Conservation (phyloP, 2,329 filamentous ascomycete species). For the Botrytis deweyae region DNA sequence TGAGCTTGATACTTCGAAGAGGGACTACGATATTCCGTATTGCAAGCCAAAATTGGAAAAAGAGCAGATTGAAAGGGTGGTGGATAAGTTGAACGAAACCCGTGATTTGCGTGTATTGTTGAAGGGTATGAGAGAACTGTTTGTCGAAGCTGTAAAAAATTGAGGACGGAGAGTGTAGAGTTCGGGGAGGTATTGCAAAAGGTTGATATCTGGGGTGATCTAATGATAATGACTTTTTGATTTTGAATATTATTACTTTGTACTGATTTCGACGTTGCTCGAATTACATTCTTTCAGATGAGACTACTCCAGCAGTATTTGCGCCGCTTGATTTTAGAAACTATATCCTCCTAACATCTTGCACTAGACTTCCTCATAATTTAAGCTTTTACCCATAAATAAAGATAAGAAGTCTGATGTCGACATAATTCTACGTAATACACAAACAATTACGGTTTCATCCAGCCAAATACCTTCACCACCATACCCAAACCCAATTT, state of each 20-base stretch:
- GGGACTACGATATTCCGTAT: conserved; percentile 82
- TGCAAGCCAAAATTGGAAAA: conserved; percentile 79
- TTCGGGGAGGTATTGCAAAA: not conserved
- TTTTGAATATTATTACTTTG: not conserved
- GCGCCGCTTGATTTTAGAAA: not conserved
- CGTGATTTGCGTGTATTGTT: conserved; percentile 69
- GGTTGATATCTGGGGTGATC: not conserved
- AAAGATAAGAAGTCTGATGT: not conserved
- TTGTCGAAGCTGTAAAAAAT: conserved; percentile 61
- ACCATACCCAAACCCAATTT: not conserved
- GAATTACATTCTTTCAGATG: not conserved
- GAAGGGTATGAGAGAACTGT: conserved; percentile 80
- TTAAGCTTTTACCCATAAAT: not conserved
- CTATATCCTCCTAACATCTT: not conserved
- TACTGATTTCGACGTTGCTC: not conserved
- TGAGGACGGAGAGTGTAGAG: conserved; percentile 14
- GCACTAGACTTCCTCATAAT: not conserved
- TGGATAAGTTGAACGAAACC: conserved; percentile 79
- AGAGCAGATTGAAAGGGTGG: conserved; percentile 72
- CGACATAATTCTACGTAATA: not conserved
- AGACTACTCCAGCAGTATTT: not conserved
- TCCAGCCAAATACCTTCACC: too few species aligned
- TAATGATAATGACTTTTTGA: not conserved
- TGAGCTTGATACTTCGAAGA: conserved; percentile 76
- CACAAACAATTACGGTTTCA: not conserved